phyloP scores from a whole-genome alignment of 139 green algal species.

The Coelastrella sp. region DNA sequence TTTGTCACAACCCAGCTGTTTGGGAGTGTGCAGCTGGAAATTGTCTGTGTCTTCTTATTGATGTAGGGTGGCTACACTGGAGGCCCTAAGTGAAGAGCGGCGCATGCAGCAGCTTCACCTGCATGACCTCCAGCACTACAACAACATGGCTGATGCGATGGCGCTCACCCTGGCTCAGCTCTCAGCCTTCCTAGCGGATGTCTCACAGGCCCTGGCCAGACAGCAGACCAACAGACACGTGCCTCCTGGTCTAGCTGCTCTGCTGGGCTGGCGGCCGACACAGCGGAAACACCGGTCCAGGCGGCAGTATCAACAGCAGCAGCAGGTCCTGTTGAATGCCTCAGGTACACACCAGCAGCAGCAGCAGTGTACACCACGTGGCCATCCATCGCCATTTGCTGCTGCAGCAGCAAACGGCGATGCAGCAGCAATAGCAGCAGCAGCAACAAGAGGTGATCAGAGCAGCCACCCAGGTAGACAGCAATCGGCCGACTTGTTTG shows the following conservation, averaged over 20 bases:
- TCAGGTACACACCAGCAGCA: not conserved
- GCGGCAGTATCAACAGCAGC: not conserved
- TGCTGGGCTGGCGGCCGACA: not conserved
- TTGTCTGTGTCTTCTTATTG: not conserved
- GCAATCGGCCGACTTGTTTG: not conserved
- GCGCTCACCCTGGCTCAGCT: conserved; percentile 27
- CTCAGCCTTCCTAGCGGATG: conserved; percentile 18
- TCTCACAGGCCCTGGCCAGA: not conserved
- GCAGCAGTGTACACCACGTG: not conserved
- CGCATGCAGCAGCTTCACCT: conserved; percentile 15
- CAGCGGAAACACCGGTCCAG: not conserved
- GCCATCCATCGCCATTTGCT: not conserved
- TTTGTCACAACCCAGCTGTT: not conserved
- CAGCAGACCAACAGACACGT: not conserved
- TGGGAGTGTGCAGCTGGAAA: not conserved
- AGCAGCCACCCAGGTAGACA: not conserved
- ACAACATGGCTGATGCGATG: conserved; percentile 18
- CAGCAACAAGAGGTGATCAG: not conserved
- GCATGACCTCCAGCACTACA: conserved; percentile 33
- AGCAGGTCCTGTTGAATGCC: not conserved
- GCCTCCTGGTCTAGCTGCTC: not conserved
- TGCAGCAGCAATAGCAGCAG: not conserved
- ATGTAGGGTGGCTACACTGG: conserved; percentile 31
- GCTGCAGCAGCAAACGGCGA: not conserved
- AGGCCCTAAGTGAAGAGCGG: conserved; percentile 17